Base-by-base conservation (phyloP, 2,329 filamentous ascomycete species). In the Epicoccum nigrum region DNA sequence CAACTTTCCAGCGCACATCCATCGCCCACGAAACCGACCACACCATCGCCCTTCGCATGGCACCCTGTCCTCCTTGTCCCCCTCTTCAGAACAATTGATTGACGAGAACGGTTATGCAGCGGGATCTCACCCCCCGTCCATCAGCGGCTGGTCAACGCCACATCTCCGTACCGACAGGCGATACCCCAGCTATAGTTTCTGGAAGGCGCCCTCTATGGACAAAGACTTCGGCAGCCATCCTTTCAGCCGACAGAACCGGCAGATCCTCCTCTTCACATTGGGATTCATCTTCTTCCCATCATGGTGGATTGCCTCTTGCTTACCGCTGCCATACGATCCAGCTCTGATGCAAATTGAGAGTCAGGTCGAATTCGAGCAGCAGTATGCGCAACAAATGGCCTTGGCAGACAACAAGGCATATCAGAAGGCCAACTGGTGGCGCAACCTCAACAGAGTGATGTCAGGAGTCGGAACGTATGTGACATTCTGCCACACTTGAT, bases 211-310 rank as follows among this genome's bases (percentile, higher is more conserved):
- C 1, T 86, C 86, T 1, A 76, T 88, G 17, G 83, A 85, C 53
- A 88, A 86, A 74, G 82, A 82, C 8, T 74, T 82, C 2, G 83
- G 85, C 31, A 83, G 82, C 28, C 80, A 82, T 13, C 66, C 84
- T 3, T 79, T 88, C 56, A 86, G 86, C 42, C 82, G 83, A 56
- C 83, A 88, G 55, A 92, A 92, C 65, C 75, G 85, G 38, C 91
- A 95, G 71, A 81, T 93, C 23, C 77, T 88, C 44, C 77, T 90
- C 40, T 95, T 95, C 73, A 84, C 86, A 47, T 33, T 87, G 38
- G 91, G 91, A 19, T 95, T 95, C 65, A 76, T 93, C 38, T 84
- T 91, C 28, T 52, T 52, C 43, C 65, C 91, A 90, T 5, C 81
- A 91, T 38, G 63, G 66, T 67, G 65, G 76, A 78, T 91, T 56